A percentile compares a stretch with the other conserved stretches of the same genome.
phyloP scores from a whole-genome alignment of 768 basidiomycete species.

The Mycena chlorophos region DNA sequence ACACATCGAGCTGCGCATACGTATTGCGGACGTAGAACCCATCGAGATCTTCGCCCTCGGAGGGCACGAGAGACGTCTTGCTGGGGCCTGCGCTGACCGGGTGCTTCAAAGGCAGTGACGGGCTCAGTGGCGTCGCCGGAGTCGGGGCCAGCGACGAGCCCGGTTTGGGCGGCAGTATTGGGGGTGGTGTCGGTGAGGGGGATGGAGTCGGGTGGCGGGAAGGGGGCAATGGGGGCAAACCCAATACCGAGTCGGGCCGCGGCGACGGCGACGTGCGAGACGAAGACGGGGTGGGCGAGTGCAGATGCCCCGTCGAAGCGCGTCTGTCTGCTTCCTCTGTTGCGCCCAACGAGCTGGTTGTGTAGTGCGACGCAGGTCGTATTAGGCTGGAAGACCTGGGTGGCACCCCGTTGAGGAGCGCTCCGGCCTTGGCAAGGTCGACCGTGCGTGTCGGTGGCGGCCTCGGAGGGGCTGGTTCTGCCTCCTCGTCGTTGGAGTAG shows the following conservation, averaged over 20 bases:
- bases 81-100: constrained; percentile 42
- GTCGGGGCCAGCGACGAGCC: too few relatives aligned
- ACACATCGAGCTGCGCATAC: constrained; percentile 85
- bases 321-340: constrained; percentile 34
- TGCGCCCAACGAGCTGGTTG: constrained; percentile 7
- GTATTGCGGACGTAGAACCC: constrained; percentile 82
- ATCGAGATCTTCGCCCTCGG: constrained; percentile 80
- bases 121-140: constrained; percentile 24
- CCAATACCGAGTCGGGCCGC: constrained; percentile 16
- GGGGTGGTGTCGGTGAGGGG: constrained; percentile 21
- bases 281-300: constrained; percentile 18
- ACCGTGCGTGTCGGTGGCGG: constrained; percentile 22
- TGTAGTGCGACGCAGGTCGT: constrained; percentile 19
- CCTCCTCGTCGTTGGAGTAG: constrained; percentile 31
- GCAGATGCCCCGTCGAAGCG: constrained; percentile 30
- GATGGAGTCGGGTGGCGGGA: constrained; percentile 11
- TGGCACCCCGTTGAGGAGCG: constrained; percentile 11
- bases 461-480: constrained; percentile 12
- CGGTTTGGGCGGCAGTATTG: too few relatives aligned
- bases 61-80: constrained; percentile 64
- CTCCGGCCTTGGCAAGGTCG: constrained; percentile 22
- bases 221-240: constrained; percentile 5
- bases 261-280: constrained; percentile 17
- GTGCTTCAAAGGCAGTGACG: constrained; percentile 39
- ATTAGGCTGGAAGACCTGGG: constrained; percentile 18